Conservation (phyloP, 2,329 filamentous ascomycete species). For the Aureobasidium sp. region DNA sequence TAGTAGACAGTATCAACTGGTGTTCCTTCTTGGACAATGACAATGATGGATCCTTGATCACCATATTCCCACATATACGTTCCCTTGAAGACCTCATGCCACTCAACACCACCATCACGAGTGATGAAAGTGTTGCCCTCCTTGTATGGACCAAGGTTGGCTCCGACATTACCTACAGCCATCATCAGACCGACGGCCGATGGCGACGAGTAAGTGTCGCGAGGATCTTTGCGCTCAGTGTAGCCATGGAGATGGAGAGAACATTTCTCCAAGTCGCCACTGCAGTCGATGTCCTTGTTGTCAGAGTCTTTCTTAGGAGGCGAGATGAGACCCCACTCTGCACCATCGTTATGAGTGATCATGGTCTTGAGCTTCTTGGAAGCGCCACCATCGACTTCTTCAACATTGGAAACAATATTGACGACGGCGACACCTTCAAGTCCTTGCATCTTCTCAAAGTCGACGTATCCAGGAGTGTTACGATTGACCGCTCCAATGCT, state of each 20-base stretch:
- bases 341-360: constrained; percentile 95
- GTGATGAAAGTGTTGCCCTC: constrained; percentile 88
- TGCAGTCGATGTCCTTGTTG: constrained; percentile 64
- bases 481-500: constrained; percentile 77
- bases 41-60: constrained; percentile 87
- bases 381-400: constrained; percentile 55
- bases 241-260: constrained; percentile 91
- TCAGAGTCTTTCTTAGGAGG: constrained; percentile 67
- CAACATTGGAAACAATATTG: constrained; percentile 73
- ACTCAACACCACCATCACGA: constrained; percentile 79
- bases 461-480: constrained; percentile 69
- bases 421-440: constrained; percentile 85
- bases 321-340: constrained; percentile 70
- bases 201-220: constrained; percentile 79
- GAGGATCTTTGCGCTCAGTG: constrained; percentile 76
- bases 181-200: constrained; percentile 89
- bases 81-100: constrained; percentile 80
- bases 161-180: constrained; percentile 83
- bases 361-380: constrained; percentile 78
- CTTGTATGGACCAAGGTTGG: constrained; percentile 56
- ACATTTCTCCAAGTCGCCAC: constrained; percentile 57
- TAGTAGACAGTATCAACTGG: constrained; percentile 66
- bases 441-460: constrained; percentile 92
- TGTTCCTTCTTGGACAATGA: constrained; percentile 68
- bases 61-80: constrained; percentile 91